Evolutionary conservation across 345 rosid species (phyloP).

Genomic region (Arabidopsis thaliana): TAIR10.1 NC_003074.8:18306001-18306500

Average conservation of each 20-base stretch:
- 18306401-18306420: constrained; percentile 59
- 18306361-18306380: constrained; percentile 99
- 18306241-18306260: constrained; percentile 97
- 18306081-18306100: neutral
- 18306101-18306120: constrained; percentile 88
- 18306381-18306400: constrained; percentile 92
- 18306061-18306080: constrained; percentile 7
- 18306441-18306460: neutral
- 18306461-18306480: neutral
- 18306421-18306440: neutral
- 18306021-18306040: constrained; percentile 62
- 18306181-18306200: constrained; percentile 93
- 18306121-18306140: constrained; percentile 98
- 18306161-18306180: constrained; percentile 89
- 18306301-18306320: constrained; percentile 98
- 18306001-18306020: constrained; percentile 82
- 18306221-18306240: constrained; percentile 91
- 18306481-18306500: neutral
- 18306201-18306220: constrained; percentile 83
- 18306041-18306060: constrained; percentile 27
- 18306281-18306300: constrained; percentile 89
- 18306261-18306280: constrained; percentile 97
- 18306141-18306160: constrained; percentile 93
- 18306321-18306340: constrained; percentile 91
- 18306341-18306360: constrained; percentile 98